Percentiles rank a stretch among this genome's conserved stretches.
Conservation (phyloP, 768 basidiomycete species). For the Leccinellum luteum region DNA sequence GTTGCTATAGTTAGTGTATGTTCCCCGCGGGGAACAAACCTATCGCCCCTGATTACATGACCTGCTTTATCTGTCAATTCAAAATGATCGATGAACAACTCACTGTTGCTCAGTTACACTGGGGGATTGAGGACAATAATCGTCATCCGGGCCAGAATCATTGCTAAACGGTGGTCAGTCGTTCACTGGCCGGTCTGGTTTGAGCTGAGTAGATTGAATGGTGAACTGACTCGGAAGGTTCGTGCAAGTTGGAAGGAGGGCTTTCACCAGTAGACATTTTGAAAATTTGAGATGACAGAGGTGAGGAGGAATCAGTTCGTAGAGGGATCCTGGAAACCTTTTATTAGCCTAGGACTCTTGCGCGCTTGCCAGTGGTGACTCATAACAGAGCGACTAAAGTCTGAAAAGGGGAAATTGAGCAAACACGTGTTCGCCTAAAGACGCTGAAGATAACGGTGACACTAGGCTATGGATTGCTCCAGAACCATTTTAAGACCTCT, state of each 20-base stretch:
- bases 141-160: neutral
- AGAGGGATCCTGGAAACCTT: neutral
- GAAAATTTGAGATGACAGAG: neutral
- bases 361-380: neutral
- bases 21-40: constrained; percentile 9
- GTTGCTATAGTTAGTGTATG: accelerated
- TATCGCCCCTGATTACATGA: neutral
- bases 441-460: constrained; percentile 18
- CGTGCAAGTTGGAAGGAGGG: neutral
- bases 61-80: neutral
- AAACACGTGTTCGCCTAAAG: constrained; percentile 2
- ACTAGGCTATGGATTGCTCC: neutral
- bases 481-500: too few relatives aligned
- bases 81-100: neutral
- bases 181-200: neutral
- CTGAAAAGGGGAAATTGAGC: constrained; percentile 3
- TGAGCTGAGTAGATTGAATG: neutral
- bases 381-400: constrained; percentile 5
- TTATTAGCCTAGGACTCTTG: constrained; percentile 19
- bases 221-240: neutral
- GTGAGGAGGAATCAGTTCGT: neutral
- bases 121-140: neutral
- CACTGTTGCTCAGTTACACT: neutral
- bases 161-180: too few relatives aligned
- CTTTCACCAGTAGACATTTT: neutral